Conservation (phyloP, 2,329 filamentous ascomycete genomes). For the Penicillium sp. region DNA sequence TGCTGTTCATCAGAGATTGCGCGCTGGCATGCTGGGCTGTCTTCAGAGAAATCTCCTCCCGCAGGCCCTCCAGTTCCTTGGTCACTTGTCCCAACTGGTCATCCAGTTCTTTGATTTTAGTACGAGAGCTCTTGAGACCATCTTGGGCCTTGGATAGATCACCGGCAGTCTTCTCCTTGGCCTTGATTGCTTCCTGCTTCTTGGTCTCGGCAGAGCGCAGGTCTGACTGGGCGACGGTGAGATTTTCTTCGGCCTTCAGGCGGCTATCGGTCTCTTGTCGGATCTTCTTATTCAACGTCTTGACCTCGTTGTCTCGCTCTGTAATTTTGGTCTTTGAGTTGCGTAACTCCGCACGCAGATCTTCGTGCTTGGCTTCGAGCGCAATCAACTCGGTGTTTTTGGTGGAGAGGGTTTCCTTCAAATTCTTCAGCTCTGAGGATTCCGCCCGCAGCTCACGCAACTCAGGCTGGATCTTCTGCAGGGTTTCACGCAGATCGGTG, state of each 20-base stretch:
- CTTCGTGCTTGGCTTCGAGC: constrained; percentile 82
- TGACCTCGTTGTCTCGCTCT: constrained; percentile 79
- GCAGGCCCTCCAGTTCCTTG: constrained; percentile 68
- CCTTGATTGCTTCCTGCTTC: constrained; percentile 75
- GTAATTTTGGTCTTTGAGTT: constrained; percentile 70
- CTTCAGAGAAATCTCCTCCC: constrained; percentile 83
- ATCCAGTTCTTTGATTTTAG: constrained; percentile 73
- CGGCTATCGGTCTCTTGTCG: constrained; percentile 73
- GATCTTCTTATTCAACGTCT: constrained; percentile 76
- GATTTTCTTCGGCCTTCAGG: constrained; percentile 76
- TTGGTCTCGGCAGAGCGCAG: constrained; percentile 77
- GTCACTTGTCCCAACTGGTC: constrained; percentile 71
- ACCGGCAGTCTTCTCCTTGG: constrained; percentile 69
- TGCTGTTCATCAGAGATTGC: constrained; percentile 83
- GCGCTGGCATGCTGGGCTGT: constrained; percentile 82
- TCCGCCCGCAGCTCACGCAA: constrained; percentile 78
- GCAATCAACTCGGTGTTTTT: constrained; percentile 68
- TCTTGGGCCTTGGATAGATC: constrained; percentile 75
- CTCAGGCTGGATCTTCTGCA: constrained; percentile 87
- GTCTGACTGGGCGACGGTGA: constrained; percentile 74
- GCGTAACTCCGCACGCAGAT: constrained; percentile 74
- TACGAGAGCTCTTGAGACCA: constrained; percentile 62
- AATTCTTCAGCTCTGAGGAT: constrained; percentile 71
- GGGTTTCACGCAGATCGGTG: constrained; percentile 74
- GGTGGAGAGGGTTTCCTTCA: constrained; percentile 73